A percentile compares a stretch with the other conserved stretches of the same genome.
Evolutionary conservation across 192 early-diverging fungal genomes (phyloP).

Genomic region (Coemansia sp.): DNA sequence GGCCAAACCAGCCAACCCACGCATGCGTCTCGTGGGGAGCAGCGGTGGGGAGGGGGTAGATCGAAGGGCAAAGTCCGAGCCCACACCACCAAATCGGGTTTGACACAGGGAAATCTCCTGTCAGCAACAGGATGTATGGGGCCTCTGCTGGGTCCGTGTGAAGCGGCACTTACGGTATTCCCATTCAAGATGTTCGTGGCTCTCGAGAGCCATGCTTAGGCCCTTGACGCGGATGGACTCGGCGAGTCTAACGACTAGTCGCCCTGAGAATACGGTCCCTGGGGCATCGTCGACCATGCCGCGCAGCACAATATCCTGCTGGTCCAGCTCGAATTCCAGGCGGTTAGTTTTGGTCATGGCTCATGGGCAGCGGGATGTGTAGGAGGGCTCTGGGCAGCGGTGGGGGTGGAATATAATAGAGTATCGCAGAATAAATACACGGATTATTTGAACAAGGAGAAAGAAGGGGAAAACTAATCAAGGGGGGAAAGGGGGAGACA

Average conservation of each 20-base stretch:
- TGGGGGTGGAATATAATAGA: neutral
- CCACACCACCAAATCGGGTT: neutral
- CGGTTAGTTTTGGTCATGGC: conserved; percentile 42
- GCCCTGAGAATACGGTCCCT: conserved; percentile 57
- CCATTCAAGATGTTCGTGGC: conserved; percentile 48
- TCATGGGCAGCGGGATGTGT: neutral
- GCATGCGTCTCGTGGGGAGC: no score
- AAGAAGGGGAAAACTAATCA: neutral
- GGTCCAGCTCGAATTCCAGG: conserved; percentile 51
- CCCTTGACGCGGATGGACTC: conserved; percentile 60
- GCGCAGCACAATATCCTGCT: conserved; percentile 51
- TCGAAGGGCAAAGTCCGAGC: neutral
- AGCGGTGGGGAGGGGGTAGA: neutral
- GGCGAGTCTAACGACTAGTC: conserved; percentile 48
- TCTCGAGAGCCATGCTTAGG: conserved; percentile 49
- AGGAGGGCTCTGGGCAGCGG: neutral
- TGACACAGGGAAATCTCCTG: neutral
- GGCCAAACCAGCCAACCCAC: no score
- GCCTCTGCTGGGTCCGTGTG: neutral
- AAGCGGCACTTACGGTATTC: conserved; percentile 48
- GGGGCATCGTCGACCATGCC: conserved; percentile 50
- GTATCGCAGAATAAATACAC: neutral
- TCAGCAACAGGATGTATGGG: neutral
- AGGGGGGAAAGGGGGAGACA: neutral
- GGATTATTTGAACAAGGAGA: neutral